Conservation (phyloP, 2,329 filamentous ascomycete genomes). For the Hymenoscyphus albidus region DNA sequence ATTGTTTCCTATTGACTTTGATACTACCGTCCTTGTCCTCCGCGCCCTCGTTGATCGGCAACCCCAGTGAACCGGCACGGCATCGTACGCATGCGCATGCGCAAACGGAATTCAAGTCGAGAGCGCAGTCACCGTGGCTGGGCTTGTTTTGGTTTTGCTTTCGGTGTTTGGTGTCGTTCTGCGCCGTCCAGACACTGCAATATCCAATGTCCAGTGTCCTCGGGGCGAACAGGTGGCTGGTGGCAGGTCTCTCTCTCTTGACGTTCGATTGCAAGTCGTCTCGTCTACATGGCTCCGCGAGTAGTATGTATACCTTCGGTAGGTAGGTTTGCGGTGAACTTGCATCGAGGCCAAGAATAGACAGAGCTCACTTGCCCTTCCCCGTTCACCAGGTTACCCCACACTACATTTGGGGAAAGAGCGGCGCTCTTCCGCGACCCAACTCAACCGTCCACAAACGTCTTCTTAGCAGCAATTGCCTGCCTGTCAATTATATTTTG, state of each 20-base stretch:
- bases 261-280: not conserved
- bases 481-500: no score
- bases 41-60: slow-evolving; percentile 4
- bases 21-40: not conserved
- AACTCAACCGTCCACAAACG: no score
- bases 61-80: slow-evolving; percentile 14
- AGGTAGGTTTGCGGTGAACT: not conserved
- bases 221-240: no score
- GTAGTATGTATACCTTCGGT: not conserved
- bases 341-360: not conserved
- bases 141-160: not conserved
- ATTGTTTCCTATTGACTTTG: slow-evolving; percentile 6
- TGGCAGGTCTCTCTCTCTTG: not conserved
- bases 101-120: not conserved
- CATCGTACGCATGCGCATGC: slow-evolving; percentile 6
- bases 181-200: not conserved
- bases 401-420: not conserved
- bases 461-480: no score
- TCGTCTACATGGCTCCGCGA: not conserved
- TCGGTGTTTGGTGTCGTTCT: not conserved
- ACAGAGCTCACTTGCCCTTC: not conserved
- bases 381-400: not conserved
- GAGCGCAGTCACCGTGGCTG: not conserved
- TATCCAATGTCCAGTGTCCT: not conserved
- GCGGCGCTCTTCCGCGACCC: not conserved